Percentiles rank a stretch among this genome's conserved stretches.
These are phyloP conservation scores for Albatrellus sp. DNA, from an alignment of 1,284 basidiomycete genomes.

Conservation along the genomic window DNA sequence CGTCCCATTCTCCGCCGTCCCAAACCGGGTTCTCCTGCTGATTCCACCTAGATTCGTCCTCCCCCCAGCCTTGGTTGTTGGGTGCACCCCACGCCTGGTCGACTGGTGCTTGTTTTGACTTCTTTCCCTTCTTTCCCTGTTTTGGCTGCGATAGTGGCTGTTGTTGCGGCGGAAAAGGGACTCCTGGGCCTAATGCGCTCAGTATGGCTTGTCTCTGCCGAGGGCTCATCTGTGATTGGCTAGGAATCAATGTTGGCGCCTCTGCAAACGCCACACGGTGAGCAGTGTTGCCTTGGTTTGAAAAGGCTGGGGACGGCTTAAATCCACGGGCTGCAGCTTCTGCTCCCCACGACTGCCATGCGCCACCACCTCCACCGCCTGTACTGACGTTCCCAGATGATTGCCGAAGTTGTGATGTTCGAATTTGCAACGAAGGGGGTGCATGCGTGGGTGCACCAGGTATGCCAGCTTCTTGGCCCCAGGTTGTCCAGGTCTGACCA, in stretches of 20 bases:
- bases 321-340: slow-evolving; percentile 2
- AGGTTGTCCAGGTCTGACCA: background rate
- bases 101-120: background rate
- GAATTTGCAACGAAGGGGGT: background rate
- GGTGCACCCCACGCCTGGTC: background rate
- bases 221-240: background rate
- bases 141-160: slow-evolving; percentile 1
- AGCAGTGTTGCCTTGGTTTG: background rate
- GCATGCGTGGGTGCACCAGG: background rate
- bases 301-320: background rate
- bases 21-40: background rate
- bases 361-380: background rate
- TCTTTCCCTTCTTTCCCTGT: slow-evolving; percentile 7
- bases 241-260: slow-evolving; percentile 6
- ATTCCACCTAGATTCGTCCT: background rate
- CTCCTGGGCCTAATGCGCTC: background rate
- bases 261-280: slow-evolving; percentile 7
- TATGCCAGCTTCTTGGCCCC: background rate
- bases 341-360: background rate
- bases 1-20: background rate
- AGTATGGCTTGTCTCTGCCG: background rate
- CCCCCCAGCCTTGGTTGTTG: background rate
- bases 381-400: background rate
- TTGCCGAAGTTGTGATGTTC: background rate
- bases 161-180: background rate